Evolutionary conservation across 805 yeast species (phyloP), one percentile per base, ranked within the genome.

Genomic region (Scheffersomyces coipomensis): DNA sequence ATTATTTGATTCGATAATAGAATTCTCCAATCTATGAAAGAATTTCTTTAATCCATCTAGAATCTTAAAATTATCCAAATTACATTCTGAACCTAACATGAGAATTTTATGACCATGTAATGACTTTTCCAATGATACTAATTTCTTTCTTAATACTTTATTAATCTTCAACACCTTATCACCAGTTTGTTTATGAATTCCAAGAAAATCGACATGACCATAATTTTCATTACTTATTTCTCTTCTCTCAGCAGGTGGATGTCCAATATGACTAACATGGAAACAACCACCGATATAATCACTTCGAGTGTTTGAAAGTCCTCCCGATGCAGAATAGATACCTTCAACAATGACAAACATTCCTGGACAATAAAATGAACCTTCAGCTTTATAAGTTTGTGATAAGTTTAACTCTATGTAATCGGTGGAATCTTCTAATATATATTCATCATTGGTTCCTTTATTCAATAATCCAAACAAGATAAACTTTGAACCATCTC

Each of bases 171-270:
- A 66, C 37, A 41, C 44, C 47, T 45, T 50, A 40, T 43, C 50
- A 75, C 81, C 48, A 13, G 46, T 45, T 32, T 65, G 68, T 40
- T 50, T 53, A 42, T 68, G 66, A 27, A 68, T 59, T 5, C 73
- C 74, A 55, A 68, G 61, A 48, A 89, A 83, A 58, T 93, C 98
- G 18, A 87, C 51, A 48, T 84, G 76, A 1, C 96, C 98, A 43
- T 81, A 81, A 1, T 83, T 82, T 19, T 85, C 90, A 40, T 81
- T 53, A 1, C 95, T 73, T 0, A 55, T 60, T 7, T 74, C 81
- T 42, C 97, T 71, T 46, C 76, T 70, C 56, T 93, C 99, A 3
- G 88, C 83, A 0, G 93, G 89, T 2, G 99, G 98, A 43, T 88
- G 96, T 3, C 85, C 84, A 36, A 93, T 72, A 4, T 84, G 75